phyloP scores from a whole-genome alignment of 495 filamentous ascomycete species.

The Friedmanniomyces endolithicus region DNA sequence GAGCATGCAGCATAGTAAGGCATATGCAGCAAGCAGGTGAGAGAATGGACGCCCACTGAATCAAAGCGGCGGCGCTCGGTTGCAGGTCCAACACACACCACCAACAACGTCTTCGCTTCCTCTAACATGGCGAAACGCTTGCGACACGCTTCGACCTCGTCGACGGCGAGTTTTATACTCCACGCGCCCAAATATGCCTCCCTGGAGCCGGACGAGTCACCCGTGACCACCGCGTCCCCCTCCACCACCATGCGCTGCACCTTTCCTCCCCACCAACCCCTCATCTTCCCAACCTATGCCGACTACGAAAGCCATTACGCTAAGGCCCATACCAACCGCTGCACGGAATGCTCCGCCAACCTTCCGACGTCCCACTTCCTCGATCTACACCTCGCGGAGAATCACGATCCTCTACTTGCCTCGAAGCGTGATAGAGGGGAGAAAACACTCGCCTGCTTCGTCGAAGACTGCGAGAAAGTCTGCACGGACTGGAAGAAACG shows the following conservation, averaged over 20 bases:
- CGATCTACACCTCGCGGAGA: slow-evolving; percentile 78
- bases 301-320: slow-evolving; percentile 83
- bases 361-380: slow-evolving; percentile 47
- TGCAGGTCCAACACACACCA: not conserved
- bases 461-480: slow-evolving; percentile 74
- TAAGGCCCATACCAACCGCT: slow-evolving; percentile 72
- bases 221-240: no score
- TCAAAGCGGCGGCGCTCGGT: no score
- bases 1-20: no score
- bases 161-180: not conserved
- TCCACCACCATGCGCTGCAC: slow-evolving; percentile 55
- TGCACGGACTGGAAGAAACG: slow-evolving; percentile 77
- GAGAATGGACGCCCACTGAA: no score
- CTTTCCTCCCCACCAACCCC: slow-evolving; percentile 62
- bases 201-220: not conserved
- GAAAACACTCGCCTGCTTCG: slow-evolving; percentile 85
- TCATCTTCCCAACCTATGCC: slow-evolving; percentile 59
- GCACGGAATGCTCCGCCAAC: slow-evolving; percentile 60
- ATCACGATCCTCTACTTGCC: slow-evolving; percentile 68
- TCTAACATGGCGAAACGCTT: slow-evolving; percentile 9
- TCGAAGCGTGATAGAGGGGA: slow-evolving; percentile 66
- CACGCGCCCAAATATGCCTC: slow-evolving; percentile 18
- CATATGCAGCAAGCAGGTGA: no score
- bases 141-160: not conserved
- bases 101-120: not conserved